These are phyloP conservation scores for Leucocoprinus sp. DNA, from an alignment of 768 basidiomycete genomes.

Conservation along the genomic window DNA sequence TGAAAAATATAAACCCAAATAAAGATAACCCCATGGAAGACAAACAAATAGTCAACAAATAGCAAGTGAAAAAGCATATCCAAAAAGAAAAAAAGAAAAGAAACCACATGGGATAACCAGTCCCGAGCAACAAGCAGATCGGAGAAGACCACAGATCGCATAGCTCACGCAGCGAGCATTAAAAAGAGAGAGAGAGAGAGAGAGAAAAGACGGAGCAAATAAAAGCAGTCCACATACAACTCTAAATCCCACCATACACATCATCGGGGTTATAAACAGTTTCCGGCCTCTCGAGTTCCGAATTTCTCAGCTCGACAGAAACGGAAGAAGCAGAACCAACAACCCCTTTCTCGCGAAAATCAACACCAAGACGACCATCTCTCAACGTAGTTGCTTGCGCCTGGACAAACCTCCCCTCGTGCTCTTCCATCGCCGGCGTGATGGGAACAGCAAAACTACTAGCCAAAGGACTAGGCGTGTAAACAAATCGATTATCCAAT, in stretches of 20 bases:
- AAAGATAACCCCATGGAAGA: too few relatives aligned
- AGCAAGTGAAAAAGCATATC: too few relatives aligned
- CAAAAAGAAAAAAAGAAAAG: not conserved
- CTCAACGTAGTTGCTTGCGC: constrained; percentile 1
- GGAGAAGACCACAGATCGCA: constrained; percentile 1
- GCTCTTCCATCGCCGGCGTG: constrained; percentile 11
- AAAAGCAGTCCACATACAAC: not conserved
- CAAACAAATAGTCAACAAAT: too few relatives aligned
- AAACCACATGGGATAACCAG: too few relatives aligned
- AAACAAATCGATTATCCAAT: constrained; percentile 24
- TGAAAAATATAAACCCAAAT: too few relatives aligned
- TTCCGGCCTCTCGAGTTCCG: constrained; percentile 31
- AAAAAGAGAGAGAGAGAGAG: not conserved
- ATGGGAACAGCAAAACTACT: constrained; percentile 24
- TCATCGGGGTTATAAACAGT: constrained; percentile 60
- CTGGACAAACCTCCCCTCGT: not conserved
- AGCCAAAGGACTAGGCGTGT: constrained; percentile 32
- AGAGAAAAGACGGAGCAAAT: not conserved
- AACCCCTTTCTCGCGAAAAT: too few relatives aligned
- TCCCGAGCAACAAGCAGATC: not conserved
- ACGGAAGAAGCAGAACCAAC: constrained; percentile 8
- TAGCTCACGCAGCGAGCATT: not conserved
- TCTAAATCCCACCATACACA: constrained; percentile 54
- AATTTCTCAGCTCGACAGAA: constrained; percentile 1
- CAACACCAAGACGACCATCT: not conserved